Evolutionary conservation across 2,329 filamentous ascomycete genomes (phyloP).

Genomic region (Dactylellina parvicollis): DNA sequence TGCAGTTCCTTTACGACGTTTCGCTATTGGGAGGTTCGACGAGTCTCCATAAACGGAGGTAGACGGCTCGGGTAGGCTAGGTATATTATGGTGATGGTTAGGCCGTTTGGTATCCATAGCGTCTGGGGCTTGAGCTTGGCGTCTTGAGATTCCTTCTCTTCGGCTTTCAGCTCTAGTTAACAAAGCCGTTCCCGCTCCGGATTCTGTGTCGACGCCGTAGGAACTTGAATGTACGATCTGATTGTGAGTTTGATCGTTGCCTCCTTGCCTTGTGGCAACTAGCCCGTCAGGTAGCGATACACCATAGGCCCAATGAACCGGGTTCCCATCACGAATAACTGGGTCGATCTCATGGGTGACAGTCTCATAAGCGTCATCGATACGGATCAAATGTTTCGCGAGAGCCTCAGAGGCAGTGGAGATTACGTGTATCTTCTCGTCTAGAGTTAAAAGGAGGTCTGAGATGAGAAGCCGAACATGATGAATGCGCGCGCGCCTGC

Average conservation of each 20-base stretch:
- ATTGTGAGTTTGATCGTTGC: not conserved
- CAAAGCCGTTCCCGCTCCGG: not conserved
- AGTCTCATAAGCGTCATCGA: slow-evolving; percentile 87
- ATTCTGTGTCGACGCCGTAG: slow-evolving; percentile 26
- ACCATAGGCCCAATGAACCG: slow-evolving; percentile 93
- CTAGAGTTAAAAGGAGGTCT: slow-evolving; percentile 80
- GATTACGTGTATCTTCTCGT: slow-evolving; percentile 98
- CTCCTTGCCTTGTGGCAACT: slow-evolving; percentile 6
- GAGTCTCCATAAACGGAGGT: slow-evolving; percentile 14
- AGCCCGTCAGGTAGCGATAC: slow-evolving; percentile 16
- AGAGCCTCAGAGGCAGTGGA: slow-evolving; percentile 91
- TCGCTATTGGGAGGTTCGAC: slow-evolving; percentile 20
- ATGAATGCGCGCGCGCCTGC: slow-evolving; percentile 55
- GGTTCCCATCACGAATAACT: slow-evolving; percentile 90
- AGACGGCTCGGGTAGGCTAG: slow-evolving; percentile 6
- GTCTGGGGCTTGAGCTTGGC: slow-evolving; percentile 31
- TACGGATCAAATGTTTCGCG: slow-evolving; percentile 81
- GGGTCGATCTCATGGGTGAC: slow-evolving; percentile 91
- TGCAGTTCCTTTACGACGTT: slow-evolving; percentile 36
- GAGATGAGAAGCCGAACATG: slow-evolving; percentile 57
- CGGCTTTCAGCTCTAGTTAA: slow-evolving; percentile 18
- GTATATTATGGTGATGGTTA: not conserved
- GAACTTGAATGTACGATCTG: not conserved
- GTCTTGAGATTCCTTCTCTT: slow-evolving; percentile 32
- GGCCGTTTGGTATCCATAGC: slow-evolving; percentile 12